Percentiles rank a stretch among this genome's conserved stretches.
phyloP scores from a whole-genome alignment of 257 asterid genomes.

The Forsythia viridissima region DNA sequence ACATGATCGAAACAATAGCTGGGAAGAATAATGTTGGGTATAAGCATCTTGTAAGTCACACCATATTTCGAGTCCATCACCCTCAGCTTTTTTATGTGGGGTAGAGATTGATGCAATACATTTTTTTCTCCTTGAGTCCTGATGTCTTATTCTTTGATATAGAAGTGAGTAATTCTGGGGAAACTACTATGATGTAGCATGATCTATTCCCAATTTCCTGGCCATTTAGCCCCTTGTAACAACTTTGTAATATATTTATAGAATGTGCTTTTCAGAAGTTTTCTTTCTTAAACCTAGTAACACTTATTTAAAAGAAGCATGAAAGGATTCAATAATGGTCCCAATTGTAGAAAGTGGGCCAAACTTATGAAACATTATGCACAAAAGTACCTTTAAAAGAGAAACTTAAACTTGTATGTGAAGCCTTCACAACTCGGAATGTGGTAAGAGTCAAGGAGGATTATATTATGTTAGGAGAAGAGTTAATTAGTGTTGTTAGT shows the following conservation, averaged over 20 bases:
- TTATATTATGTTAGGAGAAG: too few species aligned
- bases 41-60: constrained; percentile 82
- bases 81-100: constrained; percentile 11
- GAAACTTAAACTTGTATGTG: neutral
- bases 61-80: neutral
- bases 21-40: constrained; percentile 91
- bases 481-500: too few species aligned
- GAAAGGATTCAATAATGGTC: neutral
- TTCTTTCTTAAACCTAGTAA: neutral
- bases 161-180: neutral
- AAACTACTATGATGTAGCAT: constrained; percentile 5
- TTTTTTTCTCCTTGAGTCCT: neutral
- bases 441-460: too few species aligned
- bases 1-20: constrained; percentile 90
- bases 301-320: neutral
- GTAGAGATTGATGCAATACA: constrained; percentile 14
- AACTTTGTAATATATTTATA: neutral
- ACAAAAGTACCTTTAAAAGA: neutral
- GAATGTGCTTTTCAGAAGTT: neutral
- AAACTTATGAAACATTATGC: neutral
- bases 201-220: constrained; percentile 2
- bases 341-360: neutral
- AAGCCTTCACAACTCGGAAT: neutral
- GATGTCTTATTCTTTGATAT: neutral
- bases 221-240: neutral